A percentile compares a stretch with the other conserved stretches of the same genome.
Evolutionary conservation across 441 rosid genomes (phyloP).

Genomic region (Cnidoscolus chayamansa): DNA sequence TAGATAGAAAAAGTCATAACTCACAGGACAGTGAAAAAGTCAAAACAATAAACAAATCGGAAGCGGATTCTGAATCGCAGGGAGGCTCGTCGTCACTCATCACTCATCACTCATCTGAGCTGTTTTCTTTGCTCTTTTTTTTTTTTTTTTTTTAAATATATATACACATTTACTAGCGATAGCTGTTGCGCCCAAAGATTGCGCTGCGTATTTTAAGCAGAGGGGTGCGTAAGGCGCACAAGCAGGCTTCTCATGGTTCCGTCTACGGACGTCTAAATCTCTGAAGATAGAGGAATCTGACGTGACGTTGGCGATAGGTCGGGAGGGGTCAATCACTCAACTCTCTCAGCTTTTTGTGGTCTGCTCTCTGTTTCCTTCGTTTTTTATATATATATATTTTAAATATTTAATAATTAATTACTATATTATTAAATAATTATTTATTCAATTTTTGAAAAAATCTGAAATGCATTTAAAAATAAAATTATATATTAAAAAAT

Average conservation of each 20-base stretch:
- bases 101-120: too few relatives aligned
- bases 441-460: too few relatives aligned
- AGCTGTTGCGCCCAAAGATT: background rate
- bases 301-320: constrained; percentile 11
- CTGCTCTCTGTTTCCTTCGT: background rate
- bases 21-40: constrained; percentile 1
- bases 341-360: background rate
- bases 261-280: too few relatives aligned
- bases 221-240: constrained; percentile 17
- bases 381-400: background rate
- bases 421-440: too few relatives aligned
- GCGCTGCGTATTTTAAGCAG: background rate
- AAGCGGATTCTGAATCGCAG: background rate
- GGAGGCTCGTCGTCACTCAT: too few relatives aligned
- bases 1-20: background rate
- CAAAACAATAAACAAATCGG: background rate
- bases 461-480: too few relatives aligned
- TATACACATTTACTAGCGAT: too few relatives aligned
- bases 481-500: too few relatives aligned
- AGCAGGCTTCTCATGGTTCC: background rate
- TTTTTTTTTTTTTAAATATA: too few relatives aligned
- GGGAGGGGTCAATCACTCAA: background rate
- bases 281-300: background rate
- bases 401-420: too few relatives aligned
- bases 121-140: too few relatives aligned